Evolutionary conservation across 805 yeast genomes (phyloP).

Genomic region (Starmerella potacharoeniae): DNA sequence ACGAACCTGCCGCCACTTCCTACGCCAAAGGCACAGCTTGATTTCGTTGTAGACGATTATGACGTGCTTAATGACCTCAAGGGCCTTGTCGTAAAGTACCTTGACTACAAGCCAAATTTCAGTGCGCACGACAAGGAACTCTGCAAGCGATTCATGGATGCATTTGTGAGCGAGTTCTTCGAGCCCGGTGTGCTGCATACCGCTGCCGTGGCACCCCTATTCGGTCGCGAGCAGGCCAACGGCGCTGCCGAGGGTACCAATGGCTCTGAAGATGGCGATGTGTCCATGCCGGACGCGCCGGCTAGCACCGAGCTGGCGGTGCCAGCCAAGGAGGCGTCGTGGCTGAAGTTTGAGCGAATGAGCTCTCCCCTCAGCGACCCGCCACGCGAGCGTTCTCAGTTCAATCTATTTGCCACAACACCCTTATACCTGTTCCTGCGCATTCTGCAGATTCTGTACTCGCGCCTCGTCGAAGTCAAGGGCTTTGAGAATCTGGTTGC

Average conservation of each 20-base stretch:
- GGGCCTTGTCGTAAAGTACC: constrained; percentile 52
- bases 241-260: constrained; percentile 7
- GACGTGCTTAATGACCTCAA: constrained; percentile 65
- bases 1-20: constrained; percentile 39
- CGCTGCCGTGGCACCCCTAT: neutral
- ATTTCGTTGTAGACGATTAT: constrained; percentile 51
- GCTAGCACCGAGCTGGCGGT: constrained; percentile 23
- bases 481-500: constrained; percentile 55
- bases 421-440: constrained; percentile 84
- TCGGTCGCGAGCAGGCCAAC: constrained; percentile 1
- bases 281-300: constrained; percentile 9
- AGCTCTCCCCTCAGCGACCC: constrained; percentile 18
- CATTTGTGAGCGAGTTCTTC: constrained; percentile 64
- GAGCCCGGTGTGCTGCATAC: constrained; percentile 25
- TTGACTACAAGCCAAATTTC: constrained; percentile 59
- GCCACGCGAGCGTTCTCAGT: constrained; percentile 34
- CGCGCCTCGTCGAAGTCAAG: constrained; percentile 70
- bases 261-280: constrained; percentile 10
- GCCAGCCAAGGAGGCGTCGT: constrained; percentile 22
- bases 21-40: constrained; percentile 64
- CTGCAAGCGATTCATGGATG: constrained; percentile 55
- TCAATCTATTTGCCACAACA: constrained; percentile 77
- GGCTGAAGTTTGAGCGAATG: constrained; percentile 23
- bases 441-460: constrained; percentile 67
- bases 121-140: constrained; percentile 73